A percentile compares a stretch with the other conserved stretches of the same genome.
Conservation (phyloP, 805 yeast genomes). For the Naumovozyma dairenensis region DNA sequence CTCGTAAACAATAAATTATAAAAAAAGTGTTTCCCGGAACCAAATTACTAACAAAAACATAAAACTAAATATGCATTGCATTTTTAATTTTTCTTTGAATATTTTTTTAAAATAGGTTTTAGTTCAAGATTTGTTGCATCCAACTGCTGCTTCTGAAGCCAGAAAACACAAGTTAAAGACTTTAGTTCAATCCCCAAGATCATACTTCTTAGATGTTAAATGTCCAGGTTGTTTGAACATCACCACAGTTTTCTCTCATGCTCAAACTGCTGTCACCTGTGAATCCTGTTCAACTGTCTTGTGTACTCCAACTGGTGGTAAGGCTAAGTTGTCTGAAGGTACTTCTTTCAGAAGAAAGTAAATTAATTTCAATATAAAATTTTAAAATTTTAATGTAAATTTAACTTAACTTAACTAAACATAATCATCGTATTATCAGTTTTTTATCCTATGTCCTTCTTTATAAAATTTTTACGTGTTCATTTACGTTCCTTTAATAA, state of each 20-base stretch:
- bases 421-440: no score
- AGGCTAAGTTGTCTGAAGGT: constrained; percentile 98
- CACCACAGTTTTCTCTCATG: constrained; percentile 98
- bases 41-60: constrained; percentile 20
- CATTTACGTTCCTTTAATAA: no score
- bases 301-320: constrained; percentile 99
- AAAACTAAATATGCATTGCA: no score
- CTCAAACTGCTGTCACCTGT: constrained; percentile 99
- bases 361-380: no score
- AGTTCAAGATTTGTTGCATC: constrained; percentile 97
- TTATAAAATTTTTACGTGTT: no score
- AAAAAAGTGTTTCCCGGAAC: no score
- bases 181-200: constrained; percentile 94
- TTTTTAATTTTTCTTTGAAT: constrained; percentile 1
- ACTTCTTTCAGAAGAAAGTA: constrained; percentile 98
- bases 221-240: constrained; percentile 98
- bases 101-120: constrained; percentile 54
- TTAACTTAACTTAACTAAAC: no score
- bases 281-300: constrained; percentile 95
- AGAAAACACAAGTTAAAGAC: constrained; percentile 93
- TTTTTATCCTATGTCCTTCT: no score
- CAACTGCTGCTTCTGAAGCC: constrained; percentile 90
- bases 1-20: no score
- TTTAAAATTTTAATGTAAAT: no score
- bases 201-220: constrained; percentile 98